Percentiles rank a stretch among this genome's conserved stretches.
These are phyloP conservation scores for Calocera cornea DNA, from an alignment of 768 basidiomycete species.

Conservation along the genomic window DNA sequence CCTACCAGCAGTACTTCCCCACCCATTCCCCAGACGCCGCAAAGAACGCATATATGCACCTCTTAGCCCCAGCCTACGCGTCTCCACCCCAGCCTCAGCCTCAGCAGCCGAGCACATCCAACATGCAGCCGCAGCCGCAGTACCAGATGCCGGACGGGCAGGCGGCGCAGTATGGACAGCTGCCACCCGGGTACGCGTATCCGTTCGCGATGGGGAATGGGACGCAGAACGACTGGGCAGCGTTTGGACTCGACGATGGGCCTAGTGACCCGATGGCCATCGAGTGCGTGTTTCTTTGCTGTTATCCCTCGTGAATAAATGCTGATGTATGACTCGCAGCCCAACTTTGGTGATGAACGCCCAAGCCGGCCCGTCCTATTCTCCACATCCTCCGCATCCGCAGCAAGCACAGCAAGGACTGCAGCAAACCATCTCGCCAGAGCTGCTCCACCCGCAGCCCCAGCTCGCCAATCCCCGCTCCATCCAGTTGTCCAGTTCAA, in stretches of 20 bases:
- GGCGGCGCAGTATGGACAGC: not conserved
- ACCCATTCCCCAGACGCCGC: not conserved
- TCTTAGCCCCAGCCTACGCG: not conserved
- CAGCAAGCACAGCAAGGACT: conserved; percentile 30
- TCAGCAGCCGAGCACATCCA: not conserved
- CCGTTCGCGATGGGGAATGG: not conserved
- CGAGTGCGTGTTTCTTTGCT: not conserved
- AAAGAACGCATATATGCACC: not conserved
- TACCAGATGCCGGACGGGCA: not conserved
- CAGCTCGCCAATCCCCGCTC: not conserved
- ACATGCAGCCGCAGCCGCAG: not conserved
- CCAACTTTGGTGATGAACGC: conserved; percentile 25
- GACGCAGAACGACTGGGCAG: not conserved
- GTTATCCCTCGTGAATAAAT: not conserved
- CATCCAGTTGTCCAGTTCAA: not conserved
- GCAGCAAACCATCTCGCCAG: conserved; percentile 5
- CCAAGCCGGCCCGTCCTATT: conserved; percentile 58
- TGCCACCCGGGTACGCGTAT: not conserved
- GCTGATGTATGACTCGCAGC: not conserved
- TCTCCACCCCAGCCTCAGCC: not conserved
- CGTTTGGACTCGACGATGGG: not conserved
- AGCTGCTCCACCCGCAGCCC: conserved; percentile 18
- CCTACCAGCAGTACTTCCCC: not conserved
- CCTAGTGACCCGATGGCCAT: not conserved
- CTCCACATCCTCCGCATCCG: conserved; percentile 23